These are phyloP conservation scores for Durio zibethinus DNA, from an alignment of 345 rosid species.

Conservation along the genomic window DNA sequence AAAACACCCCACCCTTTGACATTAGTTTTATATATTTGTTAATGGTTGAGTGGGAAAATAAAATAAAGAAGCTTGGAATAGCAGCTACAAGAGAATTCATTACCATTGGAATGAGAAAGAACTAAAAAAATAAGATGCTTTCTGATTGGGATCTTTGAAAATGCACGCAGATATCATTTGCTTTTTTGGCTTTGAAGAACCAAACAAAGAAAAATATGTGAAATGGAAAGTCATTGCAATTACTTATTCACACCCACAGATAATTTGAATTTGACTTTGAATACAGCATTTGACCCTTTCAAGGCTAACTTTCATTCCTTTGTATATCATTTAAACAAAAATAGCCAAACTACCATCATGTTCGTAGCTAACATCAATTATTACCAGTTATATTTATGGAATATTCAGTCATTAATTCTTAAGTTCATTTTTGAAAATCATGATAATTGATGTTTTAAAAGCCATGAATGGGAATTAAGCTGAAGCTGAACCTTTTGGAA, in stretches of 20 bases:
- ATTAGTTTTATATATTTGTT: neutral
- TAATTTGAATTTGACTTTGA: neutral
- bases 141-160: neutral
- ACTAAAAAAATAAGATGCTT: neutral
- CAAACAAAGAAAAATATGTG: neutral
- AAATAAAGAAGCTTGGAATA: neutral
- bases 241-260: neutral
- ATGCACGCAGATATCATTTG: neutral
- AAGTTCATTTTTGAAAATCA: neutral
- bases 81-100: neutral
- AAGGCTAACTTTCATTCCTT: neutral
- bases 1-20: neutral
- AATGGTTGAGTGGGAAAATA: neutral
- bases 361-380: neutral
- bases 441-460: neutral
- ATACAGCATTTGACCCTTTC: neutral
- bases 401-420: neutral
- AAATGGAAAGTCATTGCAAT: neutral
- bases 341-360: neutral
- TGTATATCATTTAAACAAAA: neutral
- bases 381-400: neutral
- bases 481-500: neutral
- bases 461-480: neutral
- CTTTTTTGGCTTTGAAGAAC: conserved; percentile 5
- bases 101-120: neutral